Percentiles rank a stretch among this genome's conserved stretches.
phyloP scores from a whole-genome alignment of 257 asterid genomes.

The Salvia rosmarinus region DNA sequence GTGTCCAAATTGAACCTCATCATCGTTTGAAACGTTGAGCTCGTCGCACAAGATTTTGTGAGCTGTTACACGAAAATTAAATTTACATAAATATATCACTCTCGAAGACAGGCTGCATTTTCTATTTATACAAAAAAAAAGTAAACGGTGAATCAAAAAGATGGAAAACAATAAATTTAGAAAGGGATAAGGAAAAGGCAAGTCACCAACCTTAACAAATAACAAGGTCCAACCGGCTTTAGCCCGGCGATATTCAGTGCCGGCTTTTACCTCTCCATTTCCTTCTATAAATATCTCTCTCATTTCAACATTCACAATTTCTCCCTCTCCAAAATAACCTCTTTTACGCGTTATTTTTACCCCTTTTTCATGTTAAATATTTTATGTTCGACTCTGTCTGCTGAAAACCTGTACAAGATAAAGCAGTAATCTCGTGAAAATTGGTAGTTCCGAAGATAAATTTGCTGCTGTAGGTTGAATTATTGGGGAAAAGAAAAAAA shows the following conservation, averaged over 20 bases:
- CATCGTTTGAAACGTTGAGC: no score
- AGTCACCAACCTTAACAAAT: not conserved
- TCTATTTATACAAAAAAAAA: no score
- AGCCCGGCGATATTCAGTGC: constrained; percentile 52
- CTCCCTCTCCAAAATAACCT: constrained; percentile 10
- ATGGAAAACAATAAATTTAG: not conserved
- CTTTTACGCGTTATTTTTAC: constrained; percentile 10
- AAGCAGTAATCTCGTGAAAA: constrained; percentile 22
- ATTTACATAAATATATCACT: no score
- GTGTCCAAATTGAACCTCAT: no score
- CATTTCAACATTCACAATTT: constrained; percentile 27
- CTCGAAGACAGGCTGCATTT: no score
- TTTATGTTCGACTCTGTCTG: constrained; percentile 18
- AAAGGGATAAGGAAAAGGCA: constrained; percentile 1
- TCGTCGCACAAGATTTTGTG: no score
- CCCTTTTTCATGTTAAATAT: not conserved
- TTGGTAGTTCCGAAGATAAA: not conserved
- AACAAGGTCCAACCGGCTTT: constrained; percentile 35
- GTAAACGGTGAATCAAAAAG: no score
- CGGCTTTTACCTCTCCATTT: constrained; percentile 46
- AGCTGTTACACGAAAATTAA: no score
- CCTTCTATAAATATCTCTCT: constrained; percentile 31
- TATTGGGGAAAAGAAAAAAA: constrained; percentile 29
- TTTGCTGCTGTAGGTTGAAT: constrained; percentile 12
- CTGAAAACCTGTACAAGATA: constrained; percentile 8